Percentiles rank a stretch among this genome's conserved stretches.
Conservation (phyloP, 2,329 filamentous ascomycete genomes). For the Fusarium sp. region DNA sequence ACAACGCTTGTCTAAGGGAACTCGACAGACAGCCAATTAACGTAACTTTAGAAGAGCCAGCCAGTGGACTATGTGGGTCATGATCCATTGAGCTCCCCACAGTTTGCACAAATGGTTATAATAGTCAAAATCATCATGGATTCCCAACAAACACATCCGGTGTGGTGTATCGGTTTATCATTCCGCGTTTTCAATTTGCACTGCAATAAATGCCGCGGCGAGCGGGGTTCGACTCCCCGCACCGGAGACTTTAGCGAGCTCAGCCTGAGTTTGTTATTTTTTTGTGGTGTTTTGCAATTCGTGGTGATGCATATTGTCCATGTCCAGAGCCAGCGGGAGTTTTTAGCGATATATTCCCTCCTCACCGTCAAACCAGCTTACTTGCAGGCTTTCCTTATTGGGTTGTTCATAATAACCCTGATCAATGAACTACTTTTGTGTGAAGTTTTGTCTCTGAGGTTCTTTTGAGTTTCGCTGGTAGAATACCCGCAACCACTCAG, state of each 20-base stretch:
- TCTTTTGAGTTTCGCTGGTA: neutral
- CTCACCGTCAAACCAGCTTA: neutral
- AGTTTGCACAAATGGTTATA: neutral
- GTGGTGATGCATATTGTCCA: neutral
- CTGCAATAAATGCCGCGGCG: constrained; percentile 19
- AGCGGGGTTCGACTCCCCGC: constrained; percentile 35
- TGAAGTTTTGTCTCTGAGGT: neutral
- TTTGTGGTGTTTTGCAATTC: neutral
- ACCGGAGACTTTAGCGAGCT: constrained; percentile 4
- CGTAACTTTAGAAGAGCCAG: neutral
- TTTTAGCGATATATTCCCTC: neutral
- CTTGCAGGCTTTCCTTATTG: neutral
- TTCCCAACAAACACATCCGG: constrained; percentile 17
- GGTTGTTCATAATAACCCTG: neutral
- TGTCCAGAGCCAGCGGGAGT: too few species aligned
- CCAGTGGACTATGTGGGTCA: neutral
- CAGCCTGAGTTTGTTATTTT: neutral
- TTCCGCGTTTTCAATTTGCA: constrained; percentile 32
- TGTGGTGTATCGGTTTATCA: constrained; percentile 37
- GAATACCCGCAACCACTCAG: neutral
- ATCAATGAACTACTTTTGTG: too few species aligned
- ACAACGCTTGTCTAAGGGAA: neutral
- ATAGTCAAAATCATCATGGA: rapidly evolving
- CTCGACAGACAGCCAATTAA: neutral
- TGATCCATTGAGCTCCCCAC: neutral